Evolutionary conservation across 2,329 filamentous ascomycete genomes (phyloP).

Genomic region (Microsporum canis): DNA sequence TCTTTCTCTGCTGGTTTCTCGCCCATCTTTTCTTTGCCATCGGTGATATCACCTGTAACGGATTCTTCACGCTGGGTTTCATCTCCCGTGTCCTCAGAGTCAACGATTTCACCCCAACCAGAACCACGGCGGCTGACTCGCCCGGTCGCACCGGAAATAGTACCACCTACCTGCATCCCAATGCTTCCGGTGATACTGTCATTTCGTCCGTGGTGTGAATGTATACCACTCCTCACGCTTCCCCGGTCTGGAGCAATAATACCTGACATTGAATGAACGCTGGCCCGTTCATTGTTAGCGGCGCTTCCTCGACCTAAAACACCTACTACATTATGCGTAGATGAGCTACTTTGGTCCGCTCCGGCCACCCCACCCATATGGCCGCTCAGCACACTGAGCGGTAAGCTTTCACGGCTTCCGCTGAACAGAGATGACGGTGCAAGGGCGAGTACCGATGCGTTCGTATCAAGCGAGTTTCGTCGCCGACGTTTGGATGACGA

Average conservation of each 20-base stretch:
- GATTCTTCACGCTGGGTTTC: constrained; percentile 7
- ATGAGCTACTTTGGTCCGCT: constrained; percentile 33
- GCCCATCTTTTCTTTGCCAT: not conserved
- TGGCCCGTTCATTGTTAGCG: constrained; percentile 46
- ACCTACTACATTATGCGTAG: constrained; percentile 30
- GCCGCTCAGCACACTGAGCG: constrained; percentile 50
- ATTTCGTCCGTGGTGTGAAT: constrained; percentile 55
- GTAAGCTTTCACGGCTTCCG: constrained; percentile 52
- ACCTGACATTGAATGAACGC: constrained; percentile 52
- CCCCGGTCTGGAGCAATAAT: constrained; percentile 61
- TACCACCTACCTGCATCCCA: constrained; percentile 49
- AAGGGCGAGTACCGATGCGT: constrained; percentile 54
- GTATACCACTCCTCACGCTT: constrained; percentile 61
- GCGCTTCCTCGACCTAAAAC: constrained; percentile 40
- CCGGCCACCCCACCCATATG: constrained; percentile 26
- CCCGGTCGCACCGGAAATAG: constrained; percentile 26
- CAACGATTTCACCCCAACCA: constrained; percentile 35
- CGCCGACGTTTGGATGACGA: constrained; percentile 53
- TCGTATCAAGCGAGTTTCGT: constrained; percentile 52
- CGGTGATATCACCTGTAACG: not conserved
- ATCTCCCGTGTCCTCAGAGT: constrained; percentile 24
- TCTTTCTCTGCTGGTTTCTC: not conserved
- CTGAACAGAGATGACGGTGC: constrained; percentile 54
- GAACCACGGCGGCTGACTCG: constrained; percentile 35
- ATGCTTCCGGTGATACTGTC: constrained; percentile 75